A percentile compares a stretch with the other conserved stretches of the same genome.
These are phyloP conservation scores for Iberis amara DNA, from an alignment of 441 rosid genomes.

Conservation along the genomic window DNA sequence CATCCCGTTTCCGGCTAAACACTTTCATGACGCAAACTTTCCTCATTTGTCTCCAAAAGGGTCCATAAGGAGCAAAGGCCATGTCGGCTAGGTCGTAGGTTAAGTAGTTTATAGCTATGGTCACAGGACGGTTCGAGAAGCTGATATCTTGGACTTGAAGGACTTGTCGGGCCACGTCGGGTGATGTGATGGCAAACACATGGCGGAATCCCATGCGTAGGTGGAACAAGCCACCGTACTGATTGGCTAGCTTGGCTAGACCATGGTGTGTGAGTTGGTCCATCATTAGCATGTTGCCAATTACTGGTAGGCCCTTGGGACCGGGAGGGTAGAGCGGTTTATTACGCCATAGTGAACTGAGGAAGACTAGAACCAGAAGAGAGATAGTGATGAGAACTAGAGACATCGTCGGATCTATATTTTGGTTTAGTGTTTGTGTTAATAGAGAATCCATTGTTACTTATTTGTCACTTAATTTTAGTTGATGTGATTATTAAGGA, in stretches of 20 bases:
- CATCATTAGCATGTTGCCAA: conserved; percentile 77
- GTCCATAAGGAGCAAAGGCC: conserved; percentile 92
- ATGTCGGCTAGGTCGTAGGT: conserved; percentile 82
- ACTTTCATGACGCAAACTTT: conserved; percentile 75
- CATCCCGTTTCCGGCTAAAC: conserved; percentile 77
- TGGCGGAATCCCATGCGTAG: conserved; percentile 63
- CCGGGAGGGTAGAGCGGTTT: conserved; percentile 63
- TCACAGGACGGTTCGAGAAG: conserved; percentile 77
- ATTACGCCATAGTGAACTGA: conserved; percentile 25
- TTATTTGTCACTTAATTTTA: conserved; percentile 4
- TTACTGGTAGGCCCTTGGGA: conserved; percentile 64
- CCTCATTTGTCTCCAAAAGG: conserved; percentile 89
- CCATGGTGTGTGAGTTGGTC: conserved; percentile 84
- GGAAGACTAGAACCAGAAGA: conserved; percentile 29
- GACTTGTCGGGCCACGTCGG: conserved; percentile 68
- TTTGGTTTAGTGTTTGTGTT: conserved; percentile 32
- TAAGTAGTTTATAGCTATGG: conserved; percentile 57
- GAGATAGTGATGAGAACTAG: conserved; percentile 3
- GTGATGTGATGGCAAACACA: conserved; percentile 55
- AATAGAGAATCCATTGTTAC: conserved; percentile 35
- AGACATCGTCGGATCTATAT: background rate
- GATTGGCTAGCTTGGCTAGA: conserved; percentile 47
- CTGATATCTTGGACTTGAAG: conserved; percentile 67
- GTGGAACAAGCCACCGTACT: conserved; percentile 65
- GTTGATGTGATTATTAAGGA: conserved; percentile 6